These are phyloP conservation scores for Fusarium sp. DNA, from an alignment of 2,329 filamentous ascomycete species.

Conservation along the genomic window DNA sequence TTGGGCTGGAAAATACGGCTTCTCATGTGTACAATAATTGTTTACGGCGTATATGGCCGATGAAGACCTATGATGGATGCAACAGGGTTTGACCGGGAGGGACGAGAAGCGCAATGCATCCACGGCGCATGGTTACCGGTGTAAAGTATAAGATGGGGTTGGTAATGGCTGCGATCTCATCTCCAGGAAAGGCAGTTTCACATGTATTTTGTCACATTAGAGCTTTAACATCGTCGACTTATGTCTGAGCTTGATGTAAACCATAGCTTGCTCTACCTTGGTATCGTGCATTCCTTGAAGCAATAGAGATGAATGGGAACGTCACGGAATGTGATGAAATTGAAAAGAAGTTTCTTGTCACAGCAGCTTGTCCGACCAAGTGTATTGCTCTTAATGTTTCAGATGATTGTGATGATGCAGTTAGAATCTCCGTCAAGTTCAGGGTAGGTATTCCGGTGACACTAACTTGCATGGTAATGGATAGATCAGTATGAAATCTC, in stretches of 20 bases:
- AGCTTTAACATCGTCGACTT: constrained; percentile 37
- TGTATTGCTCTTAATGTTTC: not conserved
- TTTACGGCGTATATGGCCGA: constrained; percentile 41
- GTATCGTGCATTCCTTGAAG: not conserved
- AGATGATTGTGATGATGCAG: no score
- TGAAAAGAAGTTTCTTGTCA: not conserved
- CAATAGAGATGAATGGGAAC: not conserved
- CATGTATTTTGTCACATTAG: constrained; percentile 43
- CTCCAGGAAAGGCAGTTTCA: constrained; percentile 41
- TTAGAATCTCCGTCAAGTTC: not conserved
- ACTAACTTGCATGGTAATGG: not conserved
- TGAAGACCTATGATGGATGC: constrained; percentile 35
- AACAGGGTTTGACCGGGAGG: constrained; percentile 29
- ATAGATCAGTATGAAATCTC: not conserved
- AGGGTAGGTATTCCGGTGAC: constrained; percentile 3
- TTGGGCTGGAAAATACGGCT: constrained; percentile 30
- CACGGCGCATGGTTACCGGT: constrained; percentile 35
- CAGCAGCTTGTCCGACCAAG: no score
- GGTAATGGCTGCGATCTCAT: constrained; percentile 45
- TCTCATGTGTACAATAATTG: constrained; percentile 43
- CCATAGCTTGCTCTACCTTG: not conserved
- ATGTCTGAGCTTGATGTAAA: constrained; percentile 26
- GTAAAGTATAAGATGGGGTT: constrained; percentile 42
- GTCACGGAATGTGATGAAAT: not conserved
- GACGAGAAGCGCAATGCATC: constrained; percentile 32